A percentile compares a stretch with the other conserved stretches of the same genome.
These are phyloP conservation scores for Blastobotrys malaysiensis DNA, from an alignment of 1,139 yeast genomes.

Conservation along the genomic window DNA sequence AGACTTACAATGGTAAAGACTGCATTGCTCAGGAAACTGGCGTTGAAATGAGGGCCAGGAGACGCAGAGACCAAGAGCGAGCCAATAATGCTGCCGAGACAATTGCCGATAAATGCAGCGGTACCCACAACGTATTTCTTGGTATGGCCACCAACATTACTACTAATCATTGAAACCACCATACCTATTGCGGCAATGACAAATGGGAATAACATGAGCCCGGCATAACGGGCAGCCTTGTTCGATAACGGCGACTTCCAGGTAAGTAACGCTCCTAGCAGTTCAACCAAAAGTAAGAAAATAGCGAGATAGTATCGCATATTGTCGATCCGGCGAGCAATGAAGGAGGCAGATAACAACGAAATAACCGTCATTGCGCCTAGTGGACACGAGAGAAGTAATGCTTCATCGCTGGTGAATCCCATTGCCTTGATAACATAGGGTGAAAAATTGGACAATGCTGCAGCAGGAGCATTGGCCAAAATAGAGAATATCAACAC, in stretches of 20 bases:
- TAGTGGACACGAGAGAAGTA: slow-evolving; percentile 37
- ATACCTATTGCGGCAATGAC: slow-evolving; percentile 15
- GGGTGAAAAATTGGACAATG: slow-evolving; percentile 18
- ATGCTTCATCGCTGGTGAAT: slow-evolving; percentile 35
- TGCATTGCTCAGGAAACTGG: slow-evolving; percentile 46
- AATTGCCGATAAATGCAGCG: slow-evolving; percentile 52
- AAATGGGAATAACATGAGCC: slow-evolving; percentile 12
- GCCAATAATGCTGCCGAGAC: slow-evolving; percentile 61
- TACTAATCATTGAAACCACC: slow-evolving; percentile 35
- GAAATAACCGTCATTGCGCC: slow-evolving; percentile 26
- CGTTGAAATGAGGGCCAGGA: slow-evolving; percentile 50
- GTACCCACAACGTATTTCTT: slow-evolving; percentile 59
- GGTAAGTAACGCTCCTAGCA: slow-evolving; percentile 13
- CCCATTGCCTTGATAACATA: slow-evolving; percentile 28
- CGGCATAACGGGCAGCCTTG: slow-evolving; percentile 12
- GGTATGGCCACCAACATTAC: slow-evolving; percentile 65
- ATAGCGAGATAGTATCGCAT: slow-evolving; percentile 10
- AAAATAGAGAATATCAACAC: slow-evolving; percentile 24
- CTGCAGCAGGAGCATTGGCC: slow-evolving; percentile 21
- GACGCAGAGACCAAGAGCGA: slow-evolving; percentile 55
- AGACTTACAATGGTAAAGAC: slow-evolving; percentile 39
- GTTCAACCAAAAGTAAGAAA: slow-evolving; percentile 6
- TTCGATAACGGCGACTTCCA: slow-evolving; percentile 12
- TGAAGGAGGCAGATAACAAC: slow-evolving; percentile 5
- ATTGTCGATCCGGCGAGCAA: slow-evolving; percentile 8